Base-by-base conservation (phyloP, 495 filamentous ascomycete genomes). In the Hypoxylon cercidicola region DNA sequence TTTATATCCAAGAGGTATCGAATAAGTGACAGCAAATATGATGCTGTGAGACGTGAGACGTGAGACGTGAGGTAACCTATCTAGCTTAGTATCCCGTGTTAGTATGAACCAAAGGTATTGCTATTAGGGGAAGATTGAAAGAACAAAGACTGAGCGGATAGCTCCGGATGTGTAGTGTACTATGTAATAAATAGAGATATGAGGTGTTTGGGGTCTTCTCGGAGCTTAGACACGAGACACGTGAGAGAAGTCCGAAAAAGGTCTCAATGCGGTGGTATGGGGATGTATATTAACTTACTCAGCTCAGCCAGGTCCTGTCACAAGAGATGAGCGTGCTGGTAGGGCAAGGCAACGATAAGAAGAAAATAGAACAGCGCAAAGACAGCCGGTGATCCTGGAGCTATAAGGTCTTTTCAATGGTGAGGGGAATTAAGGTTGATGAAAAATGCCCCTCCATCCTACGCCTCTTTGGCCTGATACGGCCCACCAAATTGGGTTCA, bases 381-480 rank as follows among this genome's bases (percentile, higher is more conserved):
- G 30, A 10, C 55, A 55, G 48, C 50, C 50, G 58, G 47, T 51
- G 5, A 34, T 57, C 50, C 28, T 64, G 54, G 54, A 68, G 64
- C 59, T 63, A 7, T 50, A 45, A 59, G 50, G 47, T 64, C 50
- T 56, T 64, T 64, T 59, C 25, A 54, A 57, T 55, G 52, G 45
- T 64, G 66, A 64, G 66, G 66, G 60, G 60, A 55, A 64, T 63
- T 64, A 64, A 64, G 23, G 49, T 68, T 68, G 65, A 62, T 54
- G 53, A 68, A 40, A 62, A 40, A 62, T 69, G 51, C 66, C 65
- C 65, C 60, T 68, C 65, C 65, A 68, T 68, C 55, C 45, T 32
- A 7, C 30, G 30, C 30, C 10, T 8, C 30, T 32, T 32, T 4
- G 30, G 3, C 30, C 7, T 9, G 25, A 3, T 7, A 3, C 28